phyloP scores from a whole-genome alignment of 1,284 basidiomycete species.

The Ustilago tritici region DNA sequence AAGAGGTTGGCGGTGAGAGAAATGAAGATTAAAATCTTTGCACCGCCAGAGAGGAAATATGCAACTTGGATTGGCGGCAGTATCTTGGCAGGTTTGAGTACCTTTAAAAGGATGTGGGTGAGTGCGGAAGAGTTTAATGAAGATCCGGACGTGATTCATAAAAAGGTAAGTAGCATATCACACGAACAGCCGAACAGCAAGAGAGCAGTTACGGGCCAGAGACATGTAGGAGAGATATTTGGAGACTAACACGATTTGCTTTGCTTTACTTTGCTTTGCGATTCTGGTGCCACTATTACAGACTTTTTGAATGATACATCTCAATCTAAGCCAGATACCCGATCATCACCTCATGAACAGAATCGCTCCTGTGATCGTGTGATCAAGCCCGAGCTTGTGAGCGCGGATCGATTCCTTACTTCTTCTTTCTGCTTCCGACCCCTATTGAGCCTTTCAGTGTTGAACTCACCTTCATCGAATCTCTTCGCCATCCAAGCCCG shows the following conservation, averaged over 20 bases:
- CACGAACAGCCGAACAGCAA: neutral
- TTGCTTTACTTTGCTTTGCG: neutral
- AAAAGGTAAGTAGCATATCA: slow-evolving; percentile 65
- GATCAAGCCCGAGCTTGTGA: too few species aligned
- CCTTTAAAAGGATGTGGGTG: slow-evolving; percentile 89
- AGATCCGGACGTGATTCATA: slow-evolving; percentile 97
- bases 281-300: slow-evolving; percentile 8
- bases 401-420: too few species aligned
- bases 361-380: too few species aligned
- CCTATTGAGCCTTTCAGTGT: too few species aligned
- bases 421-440: too few species aligned
- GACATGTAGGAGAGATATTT: too few species aligned
- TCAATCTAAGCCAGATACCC: neutral
- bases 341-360: too few species aligned
- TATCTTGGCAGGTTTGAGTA: slow-evolving; percentile 86
- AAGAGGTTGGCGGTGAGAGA: slow-evolving; percentile 97
- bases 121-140: slow-evolving; percentile 99
- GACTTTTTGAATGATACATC: slow-evolving; percentile 16
- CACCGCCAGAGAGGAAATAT: slow-evolving; percentile 99
- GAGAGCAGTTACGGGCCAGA: neutral
- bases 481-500: too few species aligned
- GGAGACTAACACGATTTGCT: neutral
- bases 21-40: slow-evolving; percentile 98
- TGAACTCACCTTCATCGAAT: too few species aligned
- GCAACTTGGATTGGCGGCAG: slow-evolving; percentile 97